These are phyloP conservation scores for Sanguinoderma infundibulare DNA, from an alignment of 1,284 basidiomycete genomes.

Conservation along the genomic window DNA sequence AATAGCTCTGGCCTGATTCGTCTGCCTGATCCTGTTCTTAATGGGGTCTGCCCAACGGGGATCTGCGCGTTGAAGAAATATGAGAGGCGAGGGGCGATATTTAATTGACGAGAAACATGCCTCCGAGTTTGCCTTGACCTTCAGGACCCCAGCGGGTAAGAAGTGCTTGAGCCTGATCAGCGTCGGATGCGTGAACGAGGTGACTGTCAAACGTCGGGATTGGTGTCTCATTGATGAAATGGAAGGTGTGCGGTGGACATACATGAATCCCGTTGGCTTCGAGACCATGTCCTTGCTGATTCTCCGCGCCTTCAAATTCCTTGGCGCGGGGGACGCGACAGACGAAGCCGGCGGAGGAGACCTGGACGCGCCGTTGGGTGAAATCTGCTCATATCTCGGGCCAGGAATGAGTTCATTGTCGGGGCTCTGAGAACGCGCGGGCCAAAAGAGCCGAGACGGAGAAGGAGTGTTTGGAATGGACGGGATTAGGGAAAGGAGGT, in stretches of 20 bases:
- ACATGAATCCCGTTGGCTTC: conserved; percentile 85
- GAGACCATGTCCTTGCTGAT: conserved; percentile 90
- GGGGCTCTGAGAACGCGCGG: conserved; percentile 37
- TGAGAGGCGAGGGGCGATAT: background rate
- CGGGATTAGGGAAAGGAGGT: conserved; percentile 81
- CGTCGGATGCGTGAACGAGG: conserved; percentile 92
- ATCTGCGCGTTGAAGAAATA: conserved; percentile 55
- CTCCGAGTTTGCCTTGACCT: conserved; percentile 89
- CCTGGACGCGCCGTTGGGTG: conserved; percentile 25
- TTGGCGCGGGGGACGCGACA: conserved; percentile 41
- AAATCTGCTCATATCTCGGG: conserved; percentile 65
- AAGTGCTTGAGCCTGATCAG: conserved; percentile 89
- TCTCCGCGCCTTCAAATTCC: conserved; percentile 56
- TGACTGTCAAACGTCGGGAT: conserved; percentile 59
- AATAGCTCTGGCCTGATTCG: conserved; percentile 80
- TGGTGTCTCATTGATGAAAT: conserved; percentile 7
- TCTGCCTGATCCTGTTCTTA: conserved; percentile 79
- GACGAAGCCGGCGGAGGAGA: conserved; percentile 34
- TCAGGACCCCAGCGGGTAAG: conserved; percentile 91
- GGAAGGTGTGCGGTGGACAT: conserved; percentile 41
- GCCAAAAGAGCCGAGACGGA: conserved; percentile 67
- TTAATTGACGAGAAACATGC: conserved; percentile 43
- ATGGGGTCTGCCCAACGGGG: conserved; percentile 91
- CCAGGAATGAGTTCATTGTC: conserved; percentile 50
- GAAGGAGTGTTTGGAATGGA: conserved; percentile 67